Evolutionary conservation across 2,329 filamentous ascomycete species (phyloP).

Genomic region (Pestalotiopsis sp.): DNA sequence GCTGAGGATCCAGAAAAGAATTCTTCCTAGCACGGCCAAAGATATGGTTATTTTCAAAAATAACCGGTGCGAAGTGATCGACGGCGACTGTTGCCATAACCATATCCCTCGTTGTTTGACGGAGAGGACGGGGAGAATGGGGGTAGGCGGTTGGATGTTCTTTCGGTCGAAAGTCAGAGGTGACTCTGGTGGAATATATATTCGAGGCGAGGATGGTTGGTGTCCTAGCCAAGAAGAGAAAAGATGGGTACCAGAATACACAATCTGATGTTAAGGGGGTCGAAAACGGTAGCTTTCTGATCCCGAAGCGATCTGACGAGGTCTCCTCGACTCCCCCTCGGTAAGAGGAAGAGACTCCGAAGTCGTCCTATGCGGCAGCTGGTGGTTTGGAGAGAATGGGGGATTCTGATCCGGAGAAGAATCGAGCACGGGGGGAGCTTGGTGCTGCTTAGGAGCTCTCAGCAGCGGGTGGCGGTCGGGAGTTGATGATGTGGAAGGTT

Average conservation of each 20-base stretch:
- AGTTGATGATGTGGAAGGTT: conserved; percentile 69
- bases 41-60: conserved; percentile 48
- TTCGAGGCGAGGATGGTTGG: conserved; percentile 13
- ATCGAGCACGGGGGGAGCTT: conserved; percentile 55
- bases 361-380: conserved; percentile 99
- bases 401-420: conserved; percentile 49
- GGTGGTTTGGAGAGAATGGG: conserved; percentile 63
- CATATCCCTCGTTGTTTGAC: conserved; percentile 54
- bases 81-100: conserved; percentile 66
- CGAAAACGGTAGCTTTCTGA: conserved; percentile 92
- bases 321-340: conserved; percentile 99
- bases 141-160: conserved; percentile 18
- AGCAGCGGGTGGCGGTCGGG: conserved; percentile 60
- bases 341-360: conserved; percentile 98
- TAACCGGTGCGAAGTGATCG: conserved; percentile 54
- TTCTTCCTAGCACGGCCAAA: conserved; percentile 38
- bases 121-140: conserved; percentile 25
- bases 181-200: conserved; percentile 19
- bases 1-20: conserved; percentile 39
- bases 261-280: conserved; percentile 78
- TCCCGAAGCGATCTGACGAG: conserved; percentile 89
- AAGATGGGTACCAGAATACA: conserved; percentile 21
- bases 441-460: conserved; percentile 48
- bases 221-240: conserved; percentile 14
- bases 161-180: conserved; percentile 21